phyloP scores from a whole-genome alignment of 805 yeast genomes.

The Kazachstania taianensis region DNA sequence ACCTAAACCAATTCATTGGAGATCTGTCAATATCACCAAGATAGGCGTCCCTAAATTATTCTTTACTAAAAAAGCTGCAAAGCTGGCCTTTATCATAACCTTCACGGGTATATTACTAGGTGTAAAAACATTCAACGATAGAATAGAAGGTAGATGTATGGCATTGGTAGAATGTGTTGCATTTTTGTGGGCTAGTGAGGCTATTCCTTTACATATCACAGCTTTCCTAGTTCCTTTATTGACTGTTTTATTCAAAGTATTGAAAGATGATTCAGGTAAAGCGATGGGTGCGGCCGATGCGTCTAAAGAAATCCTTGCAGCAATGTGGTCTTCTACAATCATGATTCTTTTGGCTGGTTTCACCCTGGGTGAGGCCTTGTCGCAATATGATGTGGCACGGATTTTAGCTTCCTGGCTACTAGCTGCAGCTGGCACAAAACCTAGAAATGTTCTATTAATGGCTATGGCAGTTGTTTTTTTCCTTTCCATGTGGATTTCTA shows the following conservation, averaged over 20 bases:
- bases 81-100: slow-evolving; percentile 38
- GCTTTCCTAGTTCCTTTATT: slow-evolving; percentile 75
- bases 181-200: slow-evolving; percentile 89
- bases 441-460: slow-evolving; percentile 62
- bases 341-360: slow-evolving; percentile 87
- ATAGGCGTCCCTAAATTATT: slow-evolving; percentile 39
- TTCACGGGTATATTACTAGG: slow-evolving; percentile 46
- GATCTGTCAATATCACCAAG: slow-evolving; percentile 21
- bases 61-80: slow-evolving; percentile 38
- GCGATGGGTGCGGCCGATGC: slow-evolving; percentile 60
- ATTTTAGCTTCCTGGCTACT: slow-evolving; percentile 78
- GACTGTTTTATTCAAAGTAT: slow-evolving; percentile 58
- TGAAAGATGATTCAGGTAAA: slow-evolving; percentile 42
- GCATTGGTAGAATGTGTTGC: slow-evolving; percentile 56
- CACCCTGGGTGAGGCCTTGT: slow-evolving; percentile 84
- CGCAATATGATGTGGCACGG: slow-evolving; percentile 83
- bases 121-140: slow-evolving; percentile 53
- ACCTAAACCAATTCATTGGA: slow-evolving; percentile 24
- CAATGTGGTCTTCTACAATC: slow-evolving; percentile 94
- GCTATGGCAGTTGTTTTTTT: slow-evolving; percentile 81
- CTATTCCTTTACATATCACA: slow-evolving; percentile 88
- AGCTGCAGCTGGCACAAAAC: slow-evolving; percentile 72
- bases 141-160: slow-evolving; percentile 52
- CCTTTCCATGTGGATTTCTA: slow-evolving; percentile 89
- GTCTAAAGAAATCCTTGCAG: slow-evolving; percentile 52